Percentiles rank a stretch among this genome's conserved stretches.
Evolutionary conservation across 2,329 filamentous ascomycete species (phyloP).

Genomic region (Alternaria infectoria): DNA sequence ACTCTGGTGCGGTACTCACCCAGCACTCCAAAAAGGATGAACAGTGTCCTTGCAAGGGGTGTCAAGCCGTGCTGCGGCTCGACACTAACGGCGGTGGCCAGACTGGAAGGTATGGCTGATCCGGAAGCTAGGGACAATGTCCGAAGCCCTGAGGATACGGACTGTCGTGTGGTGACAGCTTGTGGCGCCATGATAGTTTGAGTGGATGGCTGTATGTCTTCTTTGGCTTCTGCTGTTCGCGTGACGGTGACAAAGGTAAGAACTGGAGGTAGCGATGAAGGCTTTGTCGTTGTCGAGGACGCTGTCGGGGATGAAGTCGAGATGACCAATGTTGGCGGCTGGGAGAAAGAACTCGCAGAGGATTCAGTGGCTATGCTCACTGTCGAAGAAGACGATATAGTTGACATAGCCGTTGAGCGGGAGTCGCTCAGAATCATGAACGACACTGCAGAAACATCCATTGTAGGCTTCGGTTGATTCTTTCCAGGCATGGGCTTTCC

Average conservation of each 20-base stretch:
- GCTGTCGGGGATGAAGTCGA: neutral
- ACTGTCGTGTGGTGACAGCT: neutral
- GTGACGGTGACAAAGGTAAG: constrained; percentile 9
- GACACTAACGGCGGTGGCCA: neutral
- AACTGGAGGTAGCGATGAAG: neutral
- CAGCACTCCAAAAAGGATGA: constrained; percentile 14
- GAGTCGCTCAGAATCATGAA: neutral
- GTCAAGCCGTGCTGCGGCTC: constrained; percentile 5
- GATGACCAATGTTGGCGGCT: neutral
- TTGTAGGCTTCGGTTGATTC: constrained; percentile 11
- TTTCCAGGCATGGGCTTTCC: constrained; percentile 11
- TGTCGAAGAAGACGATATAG: neutral
- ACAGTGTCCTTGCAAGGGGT: constrained; percentile 10
- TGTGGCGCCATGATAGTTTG: neutral
- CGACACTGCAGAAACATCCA: neutral
- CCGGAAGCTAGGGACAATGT: neutral
- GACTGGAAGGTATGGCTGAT: neutral
- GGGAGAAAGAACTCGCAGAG: neutral
- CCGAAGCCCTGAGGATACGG: neutral
- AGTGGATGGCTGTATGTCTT: neutral
- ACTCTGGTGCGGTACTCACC: neutral
- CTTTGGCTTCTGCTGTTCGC: constrained; percentile 4
- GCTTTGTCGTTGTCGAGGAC: neutral
- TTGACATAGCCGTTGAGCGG: neutral
- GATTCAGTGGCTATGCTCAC: neutral